These are phyloP conservation scores for Trametes pubescens DNA, from an alignment of 1,284 basidiomycete species.

Conservation along the genomic window DNA sequence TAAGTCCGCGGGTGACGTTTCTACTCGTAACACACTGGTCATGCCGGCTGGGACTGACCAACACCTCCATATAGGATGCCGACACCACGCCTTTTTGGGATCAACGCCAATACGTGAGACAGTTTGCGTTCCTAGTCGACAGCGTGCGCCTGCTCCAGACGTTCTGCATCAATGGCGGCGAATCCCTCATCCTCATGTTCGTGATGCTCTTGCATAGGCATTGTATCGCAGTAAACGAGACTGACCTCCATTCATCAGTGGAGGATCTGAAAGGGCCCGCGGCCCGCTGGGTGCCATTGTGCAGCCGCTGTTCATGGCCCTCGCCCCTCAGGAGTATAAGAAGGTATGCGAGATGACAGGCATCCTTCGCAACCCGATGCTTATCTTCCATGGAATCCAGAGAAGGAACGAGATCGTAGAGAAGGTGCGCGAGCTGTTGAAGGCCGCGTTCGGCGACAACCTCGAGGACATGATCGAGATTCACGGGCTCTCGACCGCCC, in stretches of 20 bases:
- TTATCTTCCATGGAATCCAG: background rate
- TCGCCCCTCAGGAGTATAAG: background rate
- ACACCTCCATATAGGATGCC: background rate
- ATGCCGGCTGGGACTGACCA: background rate
- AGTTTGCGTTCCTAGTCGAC: background rate
- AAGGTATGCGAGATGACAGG: background rate
- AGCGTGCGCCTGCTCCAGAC: background rate
- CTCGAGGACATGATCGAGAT: slow-evolving; percentile 11
- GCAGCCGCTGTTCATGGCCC: background rate
- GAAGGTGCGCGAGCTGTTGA: background rate
- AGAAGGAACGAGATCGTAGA: slow-evolving; percentile 1
- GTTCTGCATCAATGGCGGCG: slow-evolving; percentile 8
- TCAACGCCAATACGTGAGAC: slow-evolving; percentile 3
- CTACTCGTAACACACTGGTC: too few relatives aligned
- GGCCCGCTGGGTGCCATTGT: slow-evolving; percentile 4
- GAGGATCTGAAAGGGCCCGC: background rate
- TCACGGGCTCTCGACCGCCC: slow-evolving; percentile 15
- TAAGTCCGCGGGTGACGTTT: background rate
- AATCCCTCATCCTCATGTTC: slow-evolving; percentile 8
- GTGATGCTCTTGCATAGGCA: background rate
- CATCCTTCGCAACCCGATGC: background rate
- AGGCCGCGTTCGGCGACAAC: slow-evolving; percentile 10
- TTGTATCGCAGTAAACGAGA: background rate
- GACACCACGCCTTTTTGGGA: background rate
- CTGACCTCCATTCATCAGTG: background rate